Conservation (phyloP, 352 stramenopile genomes). For the Halophytophthora batemanensis region DNA sequence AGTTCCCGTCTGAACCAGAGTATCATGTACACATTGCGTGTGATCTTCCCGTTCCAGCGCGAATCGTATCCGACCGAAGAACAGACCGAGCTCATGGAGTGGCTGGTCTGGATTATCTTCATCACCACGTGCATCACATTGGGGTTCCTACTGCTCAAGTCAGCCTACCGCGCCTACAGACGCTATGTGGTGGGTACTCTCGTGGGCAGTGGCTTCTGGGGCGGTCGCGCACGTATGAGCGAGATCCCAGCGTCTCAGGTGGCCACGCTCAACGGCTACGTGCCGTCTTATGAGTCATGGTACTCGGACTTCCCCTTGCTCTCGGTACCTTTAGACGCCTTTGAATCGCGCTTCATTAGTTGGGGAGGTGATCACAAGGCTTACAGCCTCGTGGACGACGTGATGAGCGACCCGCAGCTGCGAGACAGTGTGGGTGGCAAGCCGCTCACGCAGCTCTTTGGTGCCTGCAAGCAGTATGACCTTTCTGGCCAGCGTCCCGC, state of each 20-base stretch:
- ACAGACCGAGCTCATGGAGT: slow-evolving; percentile 34
- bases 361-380: slow-evolving; percentile 53
- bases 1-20: slow-evolving; percentile 24
- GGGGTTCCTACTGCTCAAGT: slow-evolving; percentile 33
- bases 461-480: slow-evolving; percentile 58
- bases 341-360: slow-evolving; percentile 52
- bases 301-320: slow-evolving; percentile 71
- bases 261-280: slow-evolving; percentile 48
- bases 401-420: slow-evolving; percentile 47
- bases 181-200: slow-evolving; percentile 35
- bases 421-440: slow-evolving; percentile 32
- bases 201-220: slow-evolving; percentile 20
- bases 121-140: slow-evolving; percentile 28
- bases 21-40: slow-evolving; percentile 33
- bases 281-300: slow-evolving; percentile 63
- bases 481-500: slow-evolving; percentile 21
- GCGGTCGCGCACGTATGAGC: slow-evolving; percentile 31
- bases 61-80: slow-evolving; percentile 30
- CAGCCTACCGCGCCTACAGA: slow-evolving; percentile 31
- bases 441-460: slow-evolving; percentile 53
- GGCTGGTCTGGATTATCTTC: slow-evolving; percentile 43
- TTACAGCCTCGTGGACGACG: slow-evolving; percentile 67
- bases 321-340: slow-evolving; percentile 47
- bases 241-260: slow-evolving; percentile 46
- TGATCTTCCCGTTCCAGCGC: slow-evolving; percentile 54